Evolutionary conservation across 768 basidiomycete genomes (phyloP), one percentile per base, ranked within the genome.

Genomic region (Mycena galopus): DNA sequence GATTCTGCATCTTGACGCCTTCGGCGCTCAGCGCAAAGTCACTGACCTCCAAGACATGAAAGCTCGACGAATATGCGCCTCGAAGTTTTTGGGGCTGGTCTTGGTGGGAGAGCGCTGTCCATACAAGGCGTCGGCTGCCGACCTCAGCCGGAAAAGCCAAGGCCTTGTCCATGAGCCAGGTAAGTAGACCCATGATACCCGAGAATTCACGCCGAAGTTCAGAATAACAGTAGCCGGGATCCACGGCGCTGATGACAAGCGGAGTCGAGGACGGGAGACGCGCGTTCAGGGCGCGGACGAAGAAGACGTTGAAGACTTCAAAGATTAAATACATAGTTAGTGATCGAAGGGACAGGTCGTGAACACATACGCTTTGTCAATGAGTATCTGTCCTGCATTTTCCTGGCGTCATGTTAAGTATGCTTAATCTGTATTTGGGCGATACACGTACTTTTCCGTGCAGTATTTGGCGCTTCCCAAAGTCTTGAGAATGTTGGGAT

Each of bases 51-150:
- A 27, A 27, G 5, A 78, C 64, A 5, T 27, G 9, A 51, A 55
- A 77, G 4, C 9, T 27, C 4, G 50, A 23, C 12, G 73, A 47
- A 56, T 69, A 79, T 55, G n/a, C 57, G 23, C 78, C 79, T 27
- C 69, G 77, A 17, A 78, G 44, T 12, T 30, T 51, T 6, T 73
- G 61, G 21, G 67, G 63, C 6, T 56, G 10, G 9, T 71, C 47
- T 4, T 29, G 62, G 9, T 57, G 21, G 4, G 50, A 59, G 6
- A 80, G 39, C 23, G 78, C 77, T 0, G 72, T 72, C 33, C 61
- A 76, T 3, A 78, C 68, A 56, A 80, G 60, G 33, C 62, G 73
- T 32, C 78, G 72, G 63, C 77, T 76, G n/a, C 79, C 79, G 21
- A 67, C 71, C 42, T 80, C 77, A 4, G 79, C 32, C 6, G 76